These are phyloP conservation scores for Skeletonema menzelii DNA, from an alignment of 108 stramenopile genomes.

Conservation along the genomic window DNA sequence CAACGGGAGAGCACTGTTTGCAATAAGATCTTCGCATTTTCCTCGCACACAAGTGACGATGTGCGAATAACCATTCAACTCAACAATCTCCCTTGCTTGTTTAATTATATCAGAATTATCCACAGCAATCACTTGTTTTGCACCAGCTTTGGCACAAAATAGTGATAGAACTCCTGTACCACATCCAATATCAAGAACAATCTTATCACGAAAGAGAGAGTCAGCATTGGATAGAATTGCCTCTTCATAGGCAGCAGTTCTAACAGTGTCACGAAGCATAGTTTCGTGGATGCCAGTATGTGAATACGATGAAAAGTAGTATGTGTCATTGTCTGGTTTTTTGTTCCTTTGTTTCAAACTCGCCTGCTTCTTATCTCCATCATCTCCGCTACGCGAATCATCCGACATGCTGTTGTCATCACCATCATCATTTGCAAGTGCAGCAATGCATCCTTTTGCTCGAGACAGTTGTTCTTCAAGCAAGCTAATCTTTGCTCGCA, in stretches of 20 bases:
- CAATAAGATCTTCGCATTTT: constrained; percentile 69
- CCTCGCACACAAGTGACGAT: constrained; percentile 58
- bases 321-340: constrained; percentile 50
- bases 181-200: constrained; percentile 82
- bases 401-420: not conserved
- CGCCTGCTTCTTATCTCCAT: not conserved
- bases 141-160: constrained; percentile 85
- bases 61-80: constrained; percentile 64
- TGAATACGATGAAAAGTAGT: constrained; percentile 77
- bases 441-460: constrained; percentile 42
- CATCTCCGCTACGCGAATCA: not conserved
- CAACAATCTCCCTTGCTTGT: constrained; percentile 63
- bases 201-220: constrained; percentile 56
- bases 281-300: constrained; percentile 87
- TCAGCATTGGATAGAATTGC: constrained; percentile 56
- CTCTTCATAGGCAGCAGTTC: constrained; percentile 65
- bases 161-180: constrained; percentile 77
- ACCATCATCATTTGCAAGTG: constrained; percentile 38
- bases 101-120: constrained; percentile 68
- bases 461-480: constrained; percentile 43
- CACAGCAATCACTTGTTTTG: constrained; percentile 78
- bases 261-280: constrained; percentile 79
- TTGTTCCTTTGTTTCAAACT: not conserved
- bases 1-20: constrained; percentile 39
- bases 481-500: constrained; percentile 21